Conservation (phyloP, 768 basidiomycete genomes). For the Mycena indigotica region DNA sequence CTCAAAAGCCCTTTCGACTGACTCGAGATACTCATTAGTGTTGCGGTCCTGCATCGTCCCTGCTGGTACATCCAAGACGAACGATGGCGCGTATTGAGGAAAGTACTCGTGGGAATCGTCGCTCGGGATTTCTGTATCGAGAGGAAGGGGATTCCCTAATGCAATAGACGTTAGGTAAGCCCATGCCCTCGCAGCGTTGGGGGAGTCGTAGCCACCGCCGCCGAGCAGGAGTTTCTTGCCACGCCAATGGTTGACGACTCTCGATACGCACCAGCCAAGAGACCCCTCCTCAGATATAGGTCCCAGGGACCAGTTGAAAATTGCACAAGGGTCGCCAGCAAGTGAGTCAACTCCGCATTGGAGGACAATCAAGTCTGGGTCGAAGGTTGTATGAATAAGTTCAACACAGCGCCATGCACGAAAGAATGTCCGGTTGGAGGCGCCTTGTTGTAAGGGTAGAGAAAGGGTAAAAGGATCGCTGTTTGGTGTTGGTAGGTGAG, state of each 20-base stretch:
- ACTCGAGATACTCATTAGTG: conserved; percentile 53
- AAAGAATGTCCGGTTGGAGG: conserved; percentile 62
- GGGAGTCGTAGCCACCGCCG: conserved; percentile 83
- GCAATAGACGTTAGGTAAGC: conserved; percentile 75
- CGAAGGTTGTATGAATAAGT: conserved; percentile 57
- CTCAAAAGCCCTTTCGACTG: conserved; percentile 44
- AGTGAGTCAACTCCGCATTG: conserved; percentile 90
- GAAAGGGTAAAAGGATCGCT: conserved; percentile 76
- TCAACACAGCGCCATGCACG: conserved; percentile 70
- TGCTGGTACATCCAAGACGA: conserved; percentile 72
- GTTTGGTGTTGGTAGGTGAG: conserved; percentile 42
- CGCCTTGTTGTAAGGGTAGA: conserved; percentile 74
- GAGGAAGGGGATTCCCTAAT: conserved; percentile 58
- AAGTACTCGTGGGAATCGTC: conserved; percentile 63
- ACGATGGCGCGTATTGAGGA: conserved; percentile 76
- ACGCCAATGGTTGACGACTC: conserved; percentile 54
- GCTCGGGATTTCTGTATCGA: conserved; percentile 66
- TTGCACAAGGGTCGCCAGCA: conserved; percentile 77
- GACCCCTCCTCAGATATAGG: conserved; percentile 50
- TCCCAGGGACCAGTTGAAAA: conserved; percentile 72
- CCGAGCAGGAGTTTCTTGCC: conserved; percentile 73
- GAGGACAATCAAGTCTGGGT: conserved; percentile 77
- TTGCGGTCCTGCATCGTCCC: conserved; percentile 81
- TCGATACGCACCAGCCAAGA: conserved; percentile 67
- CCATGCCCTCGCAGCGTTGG: conserved; percentile 89